Base-by-base conservation (phyloP, 495 filamentous ascomycete species). In the Aspergillus funiculosus region DNA sequence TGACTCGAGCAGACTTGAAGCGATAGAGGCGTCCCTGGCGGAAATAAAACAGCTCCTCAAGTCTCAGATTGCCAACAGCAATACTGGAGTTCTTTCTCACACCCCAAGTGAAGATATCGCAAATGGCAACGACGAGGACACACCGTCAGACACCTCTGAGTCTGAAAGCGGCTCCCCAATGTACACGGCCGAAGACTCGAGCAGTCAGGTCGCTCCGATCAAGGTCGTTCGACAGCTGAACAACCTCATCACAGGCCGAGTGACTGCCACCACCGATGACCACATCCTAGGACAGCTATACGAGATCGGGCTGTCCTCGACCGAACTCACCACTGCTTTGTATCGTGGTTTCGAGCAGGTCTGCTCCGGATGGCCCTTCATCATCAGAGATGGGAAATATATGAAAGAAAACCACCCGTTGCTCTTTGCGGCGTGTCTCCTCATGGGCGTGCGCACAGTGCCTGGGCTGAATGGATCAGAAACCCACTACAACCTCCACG, bases 21-120 rank as follows among this genome's bases (percentile, higher is more conserved):
- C 35, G 17, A 38, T 38, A 21, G 35, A 38, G 22, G 35, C 18
- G 9, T 38, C 35, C 22, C 35, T 38, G 22, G 3, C 35, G 10
- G 35, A 38, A 13, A 38, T 38, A 38, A 38, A 38, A 38, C 8
- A 38, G 19, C 35, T 38, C 22, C 13, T 38, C 5, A 22, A 13
- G 22, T 38, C 35, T 20, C 35, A 38, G 10, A 14, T 38, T 8
- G 22, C 4, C 9, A 38, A n/a, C 35, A 2, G 7, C 17, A 5
- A 38, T 10, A 2, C 13, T 20, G 14, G 14, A n/a, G n/a, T n/a
- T n/a, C n/a, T 15, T 5, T 1, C 3, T 13, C 17, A 38, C 10
- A 3, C 4, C 17, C 11, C 13, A 3, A 22, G 17, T 22, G 19
- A 38, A 10, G 35, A 38, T 0, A 34, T 15, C 10, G 11, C 11